A percentile compares a stretch with the other conserved stretches of the same genome.
phyloP scores from a whole-genome alignment of 192 early-diverging fungal genomes.

The Coemansia sp. region DNA sequence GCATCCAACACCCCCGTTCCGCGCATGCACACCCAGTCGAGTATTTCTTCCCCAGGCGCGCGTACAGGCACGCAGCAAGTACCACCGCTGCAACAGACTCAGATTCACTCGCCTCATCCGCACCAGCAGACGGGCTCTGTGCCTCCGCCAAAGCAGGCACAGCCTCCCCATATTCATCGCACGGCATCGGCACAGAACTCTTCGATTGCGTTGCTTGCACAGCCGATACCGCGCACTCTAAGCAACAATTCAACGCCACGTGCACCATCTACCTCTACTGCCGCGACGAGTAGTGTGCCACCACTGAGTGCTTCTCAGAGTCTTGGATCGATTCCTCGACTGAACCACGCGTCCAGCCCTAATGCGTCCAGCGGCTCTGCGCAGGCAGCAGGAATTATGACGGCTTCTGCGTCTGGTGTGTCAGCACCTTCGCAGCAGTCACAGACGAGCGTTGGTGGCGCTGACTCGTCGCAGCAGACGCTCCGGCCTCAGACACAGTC shows the following conservation, averaged over 20 bases:
- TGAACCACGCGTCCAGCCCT: neutral
- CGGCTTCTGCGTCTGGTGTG: neutral
- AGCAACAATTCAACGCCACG: neutral
- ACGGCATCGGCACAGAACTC: constrained; percentile 41
- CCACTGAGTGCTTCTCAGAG: constrained; percentile 6
- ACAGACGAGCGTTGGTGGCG: neutral
- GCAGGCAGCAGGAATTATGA: neutral
- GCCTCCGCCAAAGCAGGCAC: constrained; percentile 35
- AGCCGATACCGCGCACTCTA: constrained; percentile 25
- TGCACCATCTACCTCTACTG: neutral
- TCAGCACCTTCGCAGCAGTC: neutral
- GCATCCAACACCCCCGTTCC: constrained; percentile 24
- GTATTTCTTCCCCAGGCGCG: constrained; percentile 35
- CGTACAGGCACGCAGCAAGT: constrained; percentile 13
- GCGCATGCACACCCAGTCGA: constrained; percentile 23
- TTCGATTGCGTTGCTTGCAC: constrained; percentile 17
- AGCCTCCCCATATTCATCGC: constrained; percentile 40
- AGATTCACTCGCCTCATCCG: constrained; percentile 37
- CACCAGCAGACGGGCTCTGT: constrained; percentile 45
- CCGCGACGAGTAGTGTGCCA: neutral
- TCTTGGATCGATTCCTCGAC: constrained; percentile 1
- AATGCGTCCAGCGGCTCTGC: neutral
- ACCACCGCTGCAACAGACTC: constrained; percentile 8
- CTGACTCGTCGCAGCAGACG: neutral
- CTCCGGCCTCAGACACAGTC: constrained; percentile 9